phyloP scores from a whole-genome alignment of 352 stramenopile genomes.

The Saprolegnia diclina region DNA sequence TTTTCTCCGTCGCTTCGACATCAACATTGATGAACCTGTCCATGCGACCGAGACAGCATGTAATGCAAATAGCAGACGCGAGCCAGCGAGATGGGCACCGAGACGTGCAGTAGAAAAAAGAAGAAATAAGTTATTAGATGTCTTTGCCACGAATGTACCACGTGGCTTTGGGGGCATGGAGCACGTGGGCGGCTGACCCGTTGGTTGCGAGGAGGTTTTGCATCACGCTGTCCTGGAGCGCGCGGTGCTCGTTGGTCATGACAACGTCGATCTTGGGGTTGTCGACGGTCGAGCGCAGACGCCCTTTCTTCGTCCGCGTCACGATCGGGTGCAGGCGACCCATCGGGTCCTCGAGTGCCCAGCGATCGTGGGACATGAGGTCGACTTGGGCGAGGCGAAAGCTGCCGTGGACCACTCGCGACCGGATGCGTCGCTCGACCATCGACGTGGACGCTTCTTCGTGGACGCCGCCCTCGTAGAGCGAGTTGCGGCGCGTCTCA shows the following conservation, averaged over 20 bases:
- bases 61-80: no score
- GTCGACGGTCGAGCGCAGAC: neutral
- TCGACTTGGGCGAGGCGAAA: conserved; percentile 4
- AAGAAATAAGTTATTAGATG: neutral
- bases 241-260: conserved; percentile 1
- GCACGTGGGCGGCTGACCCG: neutral
- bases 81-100: neutral
- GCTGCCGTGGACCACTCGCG: neutral
- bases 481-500: neutral
- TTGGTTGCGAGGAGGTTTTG: neutral
- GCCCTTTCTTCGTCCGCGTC: conserved; percentile 7
- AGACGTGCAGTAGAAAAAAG: neutral
- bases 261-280: conserved; percentile 11
- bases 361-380: conserved; percentile 10
- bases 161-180: conserved; percentile 1
- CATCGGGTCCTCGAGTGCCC: conserved; percentile 11
- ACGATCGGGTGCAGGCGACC: conserved; percentile 5
- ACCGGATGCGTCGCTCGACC: conserved; percentile 6
- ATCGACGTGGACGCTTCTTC: neutral
- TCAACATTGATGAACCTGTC: no score
- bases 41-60: no score
- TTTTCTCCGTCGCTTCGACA: no score
- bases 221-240: conserved; percentile 4
- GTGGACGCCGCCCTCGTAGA: neutral
- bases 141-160: conserved; percentile 19